Conservation (phyloP, 1,139 yeast species). For the Candida sp. region DNA sequence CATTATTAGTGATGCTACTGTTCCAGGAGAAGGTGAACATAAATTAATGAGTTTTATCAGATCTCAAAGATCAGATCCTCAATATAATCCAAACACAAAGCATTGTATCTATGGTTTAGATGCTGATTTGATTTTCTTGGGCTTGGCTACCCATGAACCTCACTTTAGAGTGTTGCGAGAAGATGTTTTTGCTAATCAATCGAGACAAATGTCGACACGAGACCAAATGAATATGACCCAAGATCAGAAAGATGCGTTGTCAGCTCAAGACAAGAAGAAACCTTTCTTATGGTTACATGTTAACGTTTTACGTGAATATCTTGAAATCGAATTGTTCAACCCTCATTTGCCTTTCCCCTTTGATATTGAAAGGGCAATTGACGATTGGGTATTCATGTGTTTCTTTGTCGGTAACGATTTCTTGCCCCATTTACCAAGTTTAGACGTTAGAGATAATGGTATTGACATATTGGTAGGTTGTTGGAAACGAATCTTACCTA, state of each 20-base stretch:
- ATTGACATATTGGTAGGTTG: constrained; percentile 76
- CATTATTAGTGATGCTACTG: constrained; percentile 91
- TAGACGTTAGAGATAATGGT: constrained; percentile 94
- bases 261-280: constrained; percentile 61
- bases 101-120: constrained; percentile 97
- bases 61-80: constrained; percentile 78
- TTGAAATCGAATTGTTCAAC: constrained; percentile 74
- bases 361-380: constrained; percentile 93
- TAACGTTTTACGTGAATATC: constrained; percentile 82
- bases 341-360: constrained; percentile 71
- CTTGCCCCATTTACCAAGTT: constrained; percentile 91
- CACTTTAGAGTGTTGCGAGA: constrained; percentile 93
- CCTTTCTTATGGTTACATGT: constrained; percentile 96
- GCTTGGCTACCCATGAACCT: constrained; percentile 95
- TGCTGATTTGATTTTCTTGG: constrained; percentile 96
- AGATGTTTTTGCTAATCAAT: constrained; percentile 81
- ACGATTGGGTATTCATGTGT: constrained; percentile 99
- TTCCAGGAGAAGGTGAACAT: constrained; percentile 99
- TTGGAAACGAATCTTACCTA: constrained; percentile 76
- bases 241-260: constrained; percentile 52
- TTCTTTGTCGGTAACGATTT: constrained; percentile 99
- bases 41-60: constrained; percentile 94
- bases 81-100: constrained; percentile 82
- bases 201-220: constrained; percentile 43
- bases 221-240: constrained; percentile 59